phyloP scores from a whole-genome alignment of 495 filamentous ascomycete genomes.

The Tuber calosporum region DNA sequence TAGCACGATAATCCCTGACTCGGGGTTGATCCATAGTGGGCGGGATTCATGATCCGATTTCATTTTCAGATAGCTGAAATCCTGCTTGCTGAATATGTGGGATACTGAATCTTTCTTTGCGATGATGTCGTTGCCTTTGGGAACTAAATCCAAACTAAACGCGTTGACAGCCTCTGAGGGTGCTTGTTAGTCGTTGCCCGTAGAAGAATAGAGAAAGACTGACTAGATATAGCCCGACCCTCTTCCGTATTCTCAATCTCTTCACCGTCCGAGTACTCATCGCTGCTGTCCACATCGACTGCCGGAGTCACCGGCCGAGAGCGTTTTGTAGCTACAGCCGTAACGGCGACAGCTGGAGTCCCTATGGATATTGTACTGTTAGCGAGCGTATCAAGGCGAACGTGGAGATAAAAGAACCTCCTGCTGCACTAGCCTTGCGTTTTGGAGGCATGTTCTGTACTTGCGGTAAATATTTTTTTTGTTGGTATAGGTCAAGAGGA shows the following conservation, averaged over 20 bases:
- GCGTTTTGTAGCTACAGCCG: conserved; percentile 23
- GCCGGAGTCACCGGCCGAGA: conserved; percentile 31
- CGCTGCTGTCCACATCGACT: conserved; percentile 23
- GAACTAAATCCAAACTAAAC: background rate
- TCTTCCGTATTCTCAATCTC: conserved; percentile 29
- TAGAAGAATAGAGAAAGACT: conserved; percentile 11
- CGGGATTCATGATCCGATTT: conserved; percentile 84
- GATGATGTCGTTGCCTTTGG: background rate
- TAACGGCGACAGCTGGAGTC: conserved; percentile 8
- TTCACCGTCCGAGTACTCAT: conserved; percentile 33
- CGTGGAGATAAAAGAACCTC: conserved; percentile 1
- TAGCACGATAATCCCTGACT: conserved; percentile 77
- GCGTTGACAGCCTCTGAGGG: conserved; percentile 32
- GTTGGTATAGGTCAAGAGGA: conserved; percentile 7
- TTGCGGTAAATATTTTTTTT: background rate
- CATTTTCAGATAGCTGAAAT: conserved; percentile 71
- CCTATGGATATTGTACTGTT: conserved; percentile 6
- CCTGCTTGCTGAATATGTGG: conserved; percentile 57
- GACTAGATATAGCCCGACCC: conserved; percentile 35
- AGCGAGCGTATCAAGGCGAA: background rate
- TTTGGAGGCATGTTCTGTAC: conserved; percentile 19
- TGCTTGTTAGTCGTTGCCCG: background rate
- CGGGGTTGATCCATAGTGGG: conserved; percentile 85
- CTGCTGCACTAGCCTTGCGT: conserved; percentile 23
- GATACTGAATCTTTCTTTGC: conserved; percentile 32